Evolutionary conservation across 352 stramenopile species (phyloP), one percentile per base, ranked within the genome.

Genomic region (Globisporangium ultimum): DNA sequence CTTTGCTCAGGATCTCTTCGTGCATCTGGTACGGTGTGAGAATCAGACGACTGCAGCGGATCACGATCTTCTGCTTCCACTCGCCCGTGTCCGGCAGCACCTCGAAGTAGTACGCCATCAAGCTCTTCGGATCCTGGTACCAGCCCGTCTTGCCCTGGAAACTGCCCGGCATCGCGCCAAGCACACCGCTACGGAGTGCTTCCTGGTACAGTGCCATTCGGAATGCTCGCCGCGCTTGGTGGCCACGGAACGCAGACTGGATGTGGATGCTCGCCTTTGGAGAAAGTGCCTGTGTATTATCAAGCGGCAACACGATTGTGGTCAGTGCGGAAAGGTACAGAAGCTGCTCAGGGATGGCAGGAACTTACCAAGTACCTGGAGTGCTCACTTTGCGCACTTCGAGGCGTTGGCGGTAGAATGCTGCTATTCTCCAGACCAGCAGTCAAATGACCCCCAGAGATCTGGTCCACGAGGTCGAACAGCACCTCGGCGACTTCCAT

Each of bases 21-120:
- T 66, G 71, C 80, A 93, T 90, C 20, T 89, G 61, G 62, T 87
- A 88, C 8, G 56, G 66, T 28, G 79, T 87, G 53, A 93, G 73
- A 46, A 93, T 77, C 15, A 88, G 61, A 10, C 64, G 63, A 17
- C 60, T 72, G 62, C 80, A 93, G 22, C 71, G 76, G 55, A 89
- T 47, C 56, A 78, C 68, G 63, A 69, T 59, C 63, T 86, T 85
- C 54, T 88, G 80, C 21, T 72, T 67, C 80, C 83, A 93, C 50
- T 88, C 79, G 58, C 78, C 76, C 40, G 75, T 65, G 46, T 71
- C 66, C 2, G 75, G 38, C 8, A 71, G 56, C 40, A 93, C 73
- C 14, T 68, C 64, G 48, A 93, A 93, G 68, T 89, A 91, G 66
- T 93, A 89, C 48, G 83, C 83, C 48, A 85, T 74, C 51, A 85